Conservation (phyloP, 441 rosid genomes). For the Populus hybrid region DNA sequence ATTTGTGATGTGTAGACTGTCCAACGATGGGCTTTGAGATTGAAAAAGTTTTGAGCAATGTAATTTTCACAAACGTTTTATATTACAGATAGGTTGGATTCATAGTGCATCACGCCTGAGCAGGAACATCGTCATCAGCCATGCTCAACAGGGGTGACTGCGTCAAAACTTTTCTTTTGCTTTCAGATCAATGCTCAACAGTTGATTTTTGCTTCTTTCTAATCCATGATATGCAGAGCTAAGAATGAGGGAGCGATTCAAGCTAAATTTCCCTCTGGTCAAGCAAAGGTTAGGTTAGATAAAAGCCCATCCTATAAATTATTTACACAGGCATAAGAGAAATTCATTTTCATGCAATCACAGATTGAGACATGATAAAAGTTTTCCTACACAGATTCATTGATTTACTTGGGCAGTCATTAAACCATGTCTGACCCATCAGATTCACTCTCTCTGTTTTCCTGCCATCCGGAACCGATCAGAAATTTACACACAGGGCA, state of each 20-base stretch:
- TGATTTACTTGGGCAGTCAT: neutral
- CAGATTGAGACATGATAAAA: neutral
- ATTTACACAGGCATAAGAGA: constrained; percentile 7
- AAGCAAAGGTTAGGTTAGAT: neutral
- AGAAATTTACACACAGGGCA: constrained; percentile 86
- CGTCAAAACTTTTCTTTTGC: neutral
- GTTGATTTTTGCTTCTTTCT: neutral
- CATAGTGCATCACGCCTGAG: neutral
- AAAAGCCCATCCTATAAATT: constrained; percentile 2
- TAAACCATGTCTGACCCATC: constrained; percentile 59
- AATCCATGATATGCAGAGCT: neutral
- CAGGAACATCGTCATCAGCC: neutral
- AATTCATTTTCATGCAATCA: constrained; percentile 2
- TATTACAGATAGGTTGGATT: neutral
- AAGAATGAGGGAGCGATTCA: neutral
- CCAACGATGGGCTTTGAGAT: too few species aligned
- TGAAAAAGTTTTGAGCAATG: too few species aligned
- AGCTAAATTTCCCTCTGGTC: neutral
- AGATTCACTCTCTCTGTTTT: constrained; percentile 36
- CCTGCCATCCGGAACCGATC: constrained; percentile 66
- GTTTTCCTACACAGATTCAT: constrained; percentile 1
- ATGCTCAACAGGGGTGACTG: neutral
- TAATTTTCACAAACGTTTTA: neutral
- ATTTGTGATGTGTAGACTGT: too few species aligned
- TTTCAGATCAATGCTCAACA: neutral